Evolutionary conservation across 1,284 basidiomycete species (phyloP), one percentile per base, ranked within the genome.

Genomic region (Sporisorium sorghi): DNA sequence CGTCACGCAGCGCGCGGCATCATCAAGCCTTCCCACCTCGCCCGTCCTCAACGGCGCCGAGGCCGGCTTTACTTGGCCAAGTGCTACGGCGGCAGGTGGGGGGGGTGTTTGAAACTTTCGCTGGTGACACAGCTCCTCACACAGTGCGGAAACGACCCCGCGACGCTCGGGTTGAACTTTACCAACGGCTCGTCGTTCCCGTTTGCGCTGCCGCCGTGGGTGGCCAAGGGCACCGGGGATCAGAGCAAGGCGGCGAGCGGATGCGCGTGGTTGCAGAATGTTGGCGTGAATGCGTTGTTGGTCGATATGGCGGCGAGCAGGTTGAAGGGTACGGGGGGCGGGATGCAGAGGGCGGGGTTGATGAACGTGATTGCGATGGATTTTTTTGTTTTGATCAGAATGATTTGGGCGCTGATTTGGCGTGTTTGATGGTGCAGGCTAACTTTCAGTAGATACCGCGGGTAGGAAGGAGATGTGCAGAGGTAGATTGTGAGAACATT

Each of bases 311-410:
- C 74, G 3, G 75, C 72, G 3, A 53, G 50, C 6, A 32, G 53
- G 7, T 33, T 72, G 17, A 57, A 54, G 10, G 26, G 19, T 4
- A 24, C 9, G 11, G 44, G 21, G 0, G 23, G 14, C 0, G 44
- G 24, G 3, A 1, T 26, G n/a, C 28, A 15, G 24, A 58, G 60
- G 9, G 50, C 37, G 0, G 63, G 71, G 7, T 48, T 67, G 49
- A 78, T 69, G 69, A 61, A 57, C 43, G 53, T 67, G 12, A 60
- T 75, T 57, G 73, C 70, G 2, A 15, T 79, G n/a, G 79, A 80
- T 46, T 80, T 65, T 37, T 80, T 69, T 32, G 64, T n/a, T n/a
- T n/a, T n/a, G n/a, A 74, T 32, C 62, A 78, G 33, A 51, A 54
- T n/a, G 50, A 62, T 24, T 39, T 64, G 6, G 61, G 50, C 4